These are phyloP conservation scores for Malania oleifera DNA, from an alignment of 164 flowering plant genomes.

Conservation along the genomic window DNA sequence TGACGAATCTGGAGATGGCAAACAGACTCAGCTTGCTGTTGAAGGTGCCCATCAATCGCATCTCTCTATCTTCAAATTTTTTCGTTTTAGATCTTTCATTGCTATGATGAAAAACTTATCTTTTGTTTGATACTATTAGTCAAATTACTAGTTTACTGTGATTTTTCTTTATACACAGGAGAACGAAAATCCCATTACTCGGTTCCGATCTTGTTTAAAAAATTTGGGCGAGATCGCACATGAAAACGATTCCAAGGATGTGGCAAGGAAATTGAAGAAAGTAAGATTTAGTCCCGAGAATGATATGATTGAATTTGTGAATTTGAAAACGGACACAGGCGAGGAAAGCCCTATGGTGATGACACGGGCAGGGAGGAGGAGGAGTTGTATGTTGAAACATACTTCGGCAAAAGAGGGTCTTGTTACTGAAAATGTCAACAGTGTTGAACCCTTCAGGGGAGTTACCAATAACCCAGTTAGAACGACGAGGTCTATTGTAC, in stretches of 20 bases:
- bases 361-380: constrained; percentile 10
- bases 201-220: constrained; percentile 19
- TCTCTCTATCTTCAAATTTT: background rate
- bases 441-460: background rate
- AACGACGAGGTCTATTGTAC: constrained; percentile 16
- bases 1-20: constrained; percentile 52
- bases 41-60: constrained; percentile 27
- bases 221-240: constrained; percentile 14
- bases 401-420: background rate
- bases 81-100: background rate
- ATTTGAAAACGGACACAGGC: constrained; percentile 3
- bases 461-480: background rate
- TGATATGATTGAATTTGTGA: constrained; percentile 20
- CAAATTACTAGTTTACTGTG: too few species aligned
- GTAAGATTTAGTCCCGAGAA: constrained; percentile 45
- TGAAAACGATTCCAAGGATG: constrained; percentile 16
- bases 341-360: background rate
- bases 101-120: too few species aligned
- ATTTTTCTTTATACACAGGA: constrained; percentile 4
- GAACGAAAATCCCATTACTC: constrained; percentile 11
- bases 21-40: constrained; percentile 31
- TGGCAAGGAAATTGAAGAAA: constrained; percentile 27
- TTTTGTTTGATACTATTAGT: too few species aligned
- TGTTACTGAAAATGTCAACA: background rate
- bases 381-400: constrained; percentile 8